Base-by-base conservation (phyloP, 495 filamentous ascomycete species). In the Xylaria nigripes region DNA sequence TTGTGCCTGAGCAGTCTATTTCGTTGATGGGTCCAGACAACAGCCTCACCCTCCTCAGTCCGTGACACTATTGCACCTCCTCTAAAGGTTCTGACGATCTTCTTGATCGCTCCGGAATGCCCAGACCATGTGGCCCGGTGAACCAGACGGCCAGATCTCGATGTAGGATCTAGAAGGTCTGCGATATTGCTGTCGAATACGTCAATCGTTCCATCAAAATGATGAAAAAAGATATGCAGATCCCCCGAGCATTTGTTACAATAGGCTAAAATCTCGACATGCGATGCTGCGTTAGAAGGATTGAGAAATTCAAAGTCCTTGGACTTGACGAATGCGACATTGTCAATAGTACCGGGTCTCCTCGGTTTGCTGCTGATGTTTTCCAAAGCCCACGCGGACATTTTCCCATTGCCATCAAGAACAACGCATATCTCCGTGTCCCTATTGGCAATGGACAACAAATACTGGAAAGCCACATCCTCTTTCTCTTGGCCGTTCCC, bases 311-410 rank as follows among this genome's bases (percentile, higher is more conserved):
- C 79, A 32, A 94, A 74, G 46, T 82, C 75, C 50, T 87, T 65
- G 6, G 85, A 75, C 52, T 69, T 62, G 21, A 89, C 82, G 66
- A 95, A 87, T 6, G 89, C 83, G 61, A 97, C 82, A 60, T 95
- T 95, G 73, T 95, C 96, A 24, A 91, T 81, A 64, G 86, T 83
- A 36, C 82, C 76, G 2, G 79, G 77, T 56, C 84, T 80, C 57
- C 76, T 81, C 27, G 73, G 70, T 59, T 89, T 93, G 61, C 81
- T 84, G 16, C 90, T 89, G 22, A 96, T 78, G 63, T 91, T 89
- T 67, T 97, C 91, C 50, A 99, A 65, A 1, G 89, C 94, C 92
- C 92, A 96, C 0, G 91, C 93, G 44, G 87, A 89, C 89, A 97
- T 90, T 59, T 85, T 81, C 4, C 93, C 93, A 34, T 78, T 73